These are phyloP conservation scores for Clohesyomyces aquaticus DNA, from an alignment of 495 filamentous ascomycete genomes.

Conservation along the genomic window DNA sequence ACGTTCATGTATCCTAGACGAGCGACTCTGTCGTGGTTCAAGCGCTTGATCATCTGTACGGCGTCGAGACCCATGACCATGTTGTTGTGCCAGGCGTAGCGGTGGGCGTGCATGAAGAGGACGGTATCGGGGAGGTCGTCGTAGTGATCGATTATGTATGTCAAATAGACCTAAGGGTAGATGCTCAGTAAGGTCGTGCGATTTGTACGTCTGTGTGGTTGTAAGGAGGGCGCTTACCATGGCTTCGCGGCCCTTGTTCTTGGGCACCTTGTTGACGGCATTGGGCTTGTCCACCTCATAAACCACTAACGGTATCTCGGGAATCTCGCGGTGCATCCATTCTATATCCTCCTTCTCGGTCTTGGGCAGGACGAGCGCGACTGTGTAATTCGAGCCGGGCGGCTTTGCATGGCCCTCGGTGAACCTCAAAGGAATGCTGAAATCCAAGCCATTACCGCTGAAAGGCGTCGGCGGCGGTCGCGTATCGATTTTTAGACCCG, in stretches of 20 bases:
- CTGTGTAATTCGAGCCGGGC: conserved; percentile 34
- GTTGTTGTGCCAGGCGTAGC: conserved; percentile 48
- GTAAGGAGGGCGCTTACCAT: conserved; percentile 23
- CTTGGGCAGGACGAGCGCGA: conserved; percentile 33
- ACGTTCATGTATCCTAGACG: conserved; percentile 68
- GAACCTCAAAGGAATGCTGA: conserved; percentile 35
- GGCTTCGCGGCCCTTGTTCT: conserved; percentile 42
- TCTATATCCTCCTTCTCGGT: conserved; percentile 34
- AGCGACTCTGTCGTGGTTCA: conserved; percentile 58
- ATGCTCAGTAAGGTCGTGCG: not conserved
- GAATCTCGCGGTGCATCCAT: conserved; percentile 38
- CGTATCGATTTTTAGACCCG: conserved; percentile 15
- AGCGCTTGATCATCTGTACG: conserved; percentile 56
- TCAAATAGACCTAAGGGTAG: conserved; percentile 33
- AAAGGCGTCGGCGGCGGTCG: conserved; percentile 6
- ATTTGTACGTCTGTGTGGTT: not conserved
- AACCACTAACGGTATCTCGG: conserved; percentile 27
- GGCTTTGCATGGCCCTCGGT: conserved; percentile 26
- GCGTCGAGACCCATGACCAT: conserved; percentile 55
- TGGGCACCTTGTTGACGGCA: conserved; percentile 31
- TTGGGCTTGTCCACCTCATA: conserved; percentile 40
- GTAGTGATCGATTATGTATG: conserved; percentile 41
- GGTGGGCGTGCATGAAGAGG: conserved; percentile 41
- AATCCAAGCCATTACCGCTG: conserved; percentile 31
- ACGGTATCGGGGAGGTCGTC: conserved; percentile 37